Evolutionary conservation across 164 flowering plant genomes (phyloP).

Genomic region (Euptelea pleiosperma): DNA sequence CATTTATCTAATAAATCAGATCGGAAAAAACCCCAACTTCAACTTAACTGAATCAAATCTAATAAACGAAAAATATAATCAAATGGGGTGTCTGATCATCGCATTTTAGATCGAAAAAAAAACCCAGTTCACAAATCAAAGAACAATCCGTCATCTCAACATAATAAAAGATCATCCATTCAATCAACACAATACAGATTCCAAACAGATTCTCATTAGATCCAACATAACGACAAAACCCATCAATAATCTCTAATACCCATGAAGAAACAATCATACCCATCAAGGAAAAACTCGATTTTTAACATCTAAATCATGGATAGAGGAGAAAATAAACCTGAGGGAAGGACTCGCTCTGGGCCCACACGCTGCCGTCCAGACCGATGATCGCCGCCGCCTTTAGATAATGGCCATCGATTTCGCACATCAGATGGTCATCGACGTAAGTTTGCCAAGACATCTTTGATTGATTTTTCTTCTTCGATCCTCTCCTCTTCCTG

Average conservation of each 20-base stretch:
- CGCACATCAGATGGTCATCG: constrained; percentile 42
- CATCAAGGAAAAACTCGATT: neutral
- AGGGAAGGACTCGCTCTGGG: constrained; percentile 39
- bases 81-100: too few relatives aligned
- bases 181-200: neutral
- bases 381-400: constrained; percentile 41
- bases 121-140: too few relatives aligned
- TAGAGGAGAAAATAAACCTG: constrained; percentile 5
- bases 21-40: too few relatives aligned
- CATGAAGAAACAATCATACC: too few relatives aligned
- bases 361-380: constrained; percentile 41
- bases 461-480: too few relatives aligned
- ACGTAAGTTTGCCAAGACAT: constrained; percentile 48
- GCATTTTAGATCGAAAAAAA: too few relatives aligned
- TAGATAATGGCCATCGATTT: constrained; percentile 30
- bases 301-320: neutral
- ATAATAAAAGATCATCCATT: neutral
- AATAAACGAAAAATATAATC: too few relatives aligned
- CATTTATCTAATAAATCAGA: too few relatives aligned
- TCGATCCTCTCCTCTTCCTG: too few relatives aligned
- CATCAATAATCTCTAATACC: neutral
- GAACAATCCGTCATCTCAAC: neutral
- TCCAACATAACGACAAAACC: constrained; percentile 6
- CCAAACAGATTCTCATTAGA: neutral
- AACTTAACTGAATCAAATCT: too few relatives aligned